These are phyloP conservation scores for Colletotrichum navitas DNA, from an alignment of 2,329 filamentous ascomycete genomes.

Conservation along the genomic window DNA sequence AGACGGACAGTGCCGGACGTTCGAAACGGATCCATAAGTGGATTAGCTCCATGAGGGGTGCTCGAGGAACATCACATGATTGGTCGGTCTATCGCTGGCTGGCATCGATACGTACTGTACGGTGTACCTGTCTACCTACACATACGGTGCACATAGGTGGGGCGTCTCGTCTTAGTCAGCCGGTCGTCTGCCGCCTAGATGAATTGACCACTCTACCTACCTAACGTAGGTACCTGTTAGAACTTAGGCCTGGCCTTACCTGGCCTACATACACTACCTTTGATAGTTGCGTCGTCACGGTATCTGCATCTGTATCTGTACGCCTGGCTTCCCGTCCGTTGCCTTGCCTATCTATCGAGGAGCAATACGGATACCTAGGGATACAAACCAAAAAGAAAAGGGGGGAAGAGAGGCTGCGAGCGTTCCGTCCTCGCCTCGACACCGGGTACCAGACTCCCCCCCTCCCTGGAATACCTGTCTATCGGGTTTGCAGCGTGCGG, in stretches of 20 bases:
- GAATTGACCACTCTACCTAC: too few species aligned
- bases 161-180: neutral
- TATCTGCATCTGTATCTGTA: too few species aligned
- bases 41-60: neutral
- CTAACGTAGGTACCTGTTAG: too few species aligned
- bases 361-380: neutral
- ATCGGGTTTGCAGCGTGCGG: neutral
- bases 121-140: too few species aligned
- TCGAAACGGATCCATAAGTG: constrained; percentile 15
- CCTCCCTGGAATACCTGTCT: constrained; percentile 5
- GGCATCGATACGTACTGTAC: too few species aligned
- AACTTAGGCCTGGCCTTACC: too few species aligned
- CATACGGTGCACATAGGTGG: too few species aligned
- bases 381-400: neutral
- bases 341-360: neutral
- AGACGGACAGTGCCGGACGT: neutral
- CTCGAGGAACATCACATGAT: neutral
- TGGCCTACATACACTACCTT: neutral
- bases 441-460: neutral
- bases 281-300: neutral
- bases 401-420: neutral
- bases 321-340: neutral
- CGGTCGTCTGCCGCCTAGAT: neutral
- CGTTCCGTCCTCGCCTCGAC: neutral
- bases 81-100: too few species aligned